Evolutionary conservation across 352 stramenopile species (phyloP), one percentile per base, ranked within the genome.

Genomic region (Aphanomyces stellatus): DNA sequence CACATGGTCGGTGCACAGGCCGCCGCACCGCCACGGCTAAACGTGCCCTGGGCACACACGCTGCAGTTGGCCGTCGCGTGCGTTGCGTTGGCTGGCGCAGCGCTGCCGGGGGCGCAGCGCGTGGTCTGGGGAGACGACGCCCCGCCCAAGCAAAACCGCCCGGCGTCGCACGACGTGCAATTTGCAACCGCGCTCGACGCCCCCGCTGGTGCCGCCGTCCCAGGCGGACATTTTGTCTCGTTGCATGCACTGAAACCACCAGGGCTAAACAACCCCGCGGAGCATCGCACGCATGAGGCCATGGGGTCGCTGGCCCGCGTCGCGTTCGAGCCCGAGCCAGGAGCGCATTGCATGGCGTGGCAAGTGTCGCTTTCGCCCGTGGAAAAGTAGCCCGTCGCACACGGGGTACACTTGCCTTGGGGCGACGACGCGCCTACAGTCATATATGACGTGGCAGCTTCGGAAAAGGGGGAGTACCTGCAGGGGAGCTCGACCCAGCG

Each of bases 1-100:
- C 55, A 63, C 11, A 22, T 37, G 8, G 55, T 63, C 11, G 41
- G 41, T 10, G 24, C 22, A 63, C 55, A 63, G 2, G 33, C 35
- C 1, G 41, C 48, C 4, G 55, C 28, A 4, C 55, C 55, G 13
- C 55, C 55, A 11, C 15, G 24, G 11, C 55, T 63, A 41, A 42
- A 63, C 8, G 55, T 63, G 35, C 55, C 55, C 27, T 63, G 55
- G 6, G 55, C 24, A 51, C 55, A 63, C n/a, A n/a, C 24, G 19
- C 3, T 43, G 25, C 55, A 63, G 17, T 51, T 31, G 22, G n/a
- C n/a, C n/a, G 31, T 35, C 5, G 55, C 24, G 55, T 63, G 8
- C 13, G 22, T 63, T 11, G 55, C 27, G 25, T 48, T 63, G 8
- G 11, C 17, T 2, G 55, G 24, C 3, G 55, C 46, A 19, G 55